A percentile compares a stretch with the other conserved stretches of the same genome.
phyloP scores from a whole-genome alignment of 306 rosid species.

The Inga leiocalycina region DNA sequence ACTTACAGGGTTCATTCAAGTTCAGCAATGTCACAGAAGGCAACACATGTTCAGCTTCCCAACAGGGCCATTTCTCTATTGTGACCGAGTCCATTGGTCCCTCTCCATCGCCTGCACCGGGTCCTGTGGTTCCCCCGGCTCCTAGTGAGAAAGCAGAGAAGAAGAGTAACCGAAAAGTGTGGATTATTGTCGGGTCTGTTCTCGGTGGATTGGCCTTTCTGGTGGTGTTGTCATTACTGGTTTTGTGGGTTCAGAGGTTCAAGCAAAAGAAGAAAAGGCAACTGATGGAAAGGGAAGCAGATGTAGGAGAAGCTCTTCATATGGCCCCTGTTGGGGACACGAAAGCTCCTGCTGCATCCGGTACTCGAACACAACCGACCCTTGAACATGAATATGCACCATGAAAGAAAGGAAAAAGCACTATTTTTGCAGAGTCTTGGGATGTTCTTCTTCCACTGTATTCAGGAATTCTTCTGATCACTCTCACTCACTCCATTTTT shows the following conservation, averaged over 20 bases:
- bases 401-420: constrained; percentile 31
- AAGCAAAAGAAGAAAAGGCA: constrained; percentile 68
- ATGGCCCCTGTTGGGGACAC: constrained; percentile 81
- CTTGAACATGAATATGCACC: constrained; percentile 93
- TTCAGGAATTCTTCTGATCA: constrained; percentile 50
- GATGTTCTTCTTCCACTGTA: constrained; percentile 34
- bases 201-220: constrained; percentile 74
- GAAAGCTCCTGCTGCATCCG: constrained; percentile 87
- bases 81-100: constrained; percentile 55
- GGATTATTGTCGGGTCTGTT: constrained; percentile 82
- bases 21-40: constrained; percentile 59
- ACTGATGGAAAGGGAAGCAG: constrained; percentile 89
- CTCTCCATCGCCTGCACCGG: constrained; percentile 41
- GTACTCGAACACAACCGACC: constrained; percentile 85
- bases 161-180: constrained; percentile 46
- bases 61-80: constrained; percentile 90
- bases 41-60: constrained; percentile 54
- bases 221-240: constrained; percentile 51
- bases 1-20: constrained; percentile 53
- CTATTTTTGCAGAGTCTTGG: constrained; percentile 53
- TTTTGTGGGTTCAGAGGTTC: constrained; percentile 59
- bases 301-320: constrained; percentile 82
- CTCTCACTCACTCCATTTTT: constrained; percentile 46
- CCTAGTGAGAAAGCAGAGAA: constrained; percentile 39
- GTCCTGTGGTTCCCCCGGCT: constrained; percentile 13